Base-by-base conservation (phyloP, 768 basidiomycete genomes). In the Sporobolomyces pararoseus region DNA sequence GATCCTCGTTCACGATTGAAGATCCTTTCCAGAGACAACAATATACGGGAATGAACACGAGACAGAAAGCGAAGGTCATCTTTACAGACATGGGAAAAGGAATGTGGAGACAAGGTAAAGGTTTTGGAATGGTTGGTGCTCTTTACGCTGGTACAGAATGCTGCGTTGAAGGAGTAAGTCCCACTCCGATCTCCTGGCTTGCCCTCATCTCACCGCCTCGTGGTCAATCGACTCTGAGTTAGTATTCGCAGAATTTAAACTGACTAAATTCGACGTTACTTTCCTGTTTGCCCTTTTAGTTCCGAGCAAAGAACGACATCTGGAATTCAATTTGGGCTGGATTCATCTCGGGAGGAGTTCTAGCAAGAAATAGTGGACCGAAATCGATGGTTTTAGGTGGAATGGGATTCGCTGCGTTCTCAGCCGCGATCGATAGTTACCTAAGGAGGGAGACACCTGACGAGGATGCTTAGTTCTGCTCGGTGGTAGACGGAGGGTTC, bases 71-170 rank as follows among this genome's bases (percentile, higher is more conserved):
- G 1, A 83, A 85, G 52, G 86, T 88, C 73, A 86, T 95, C 42
- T 89, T 96, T 79, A 90, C 86, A 78, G 94, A 97, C 68, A 97
- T 96, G 90, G 94, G 94, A 1, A 86, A 84, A 73, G 88, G 88
- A 39, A 95, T 97, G 91, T 91, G 86, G 86, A 83, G 66, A 37
- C 66, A 64, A 31, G 71, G 95, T 25, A 93, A 89, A 79, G 89
- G 91, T 0, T 97, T 97, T 77, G 93, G 87, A 0, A 94, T 92
- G 82, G 91, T 98, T 53, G 95, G 92, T 23, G 90, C 90, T 17
- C 77, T 98, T 51, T 98, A 90, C 78, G 88, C 92, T n/a, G 93
- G 94, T 32, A 86, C 91, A 12, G 95, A 98, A 81, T 98, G 95
- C 76, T 87, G 59, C 46, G 59, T 61, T 32, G 59, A 61, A 61